Evolutionary conservation across 345 rosid genomes (phyloP), one percentile per base, ranked within the genome.

Genomic region (Limnanthes douglasii): DNA sequence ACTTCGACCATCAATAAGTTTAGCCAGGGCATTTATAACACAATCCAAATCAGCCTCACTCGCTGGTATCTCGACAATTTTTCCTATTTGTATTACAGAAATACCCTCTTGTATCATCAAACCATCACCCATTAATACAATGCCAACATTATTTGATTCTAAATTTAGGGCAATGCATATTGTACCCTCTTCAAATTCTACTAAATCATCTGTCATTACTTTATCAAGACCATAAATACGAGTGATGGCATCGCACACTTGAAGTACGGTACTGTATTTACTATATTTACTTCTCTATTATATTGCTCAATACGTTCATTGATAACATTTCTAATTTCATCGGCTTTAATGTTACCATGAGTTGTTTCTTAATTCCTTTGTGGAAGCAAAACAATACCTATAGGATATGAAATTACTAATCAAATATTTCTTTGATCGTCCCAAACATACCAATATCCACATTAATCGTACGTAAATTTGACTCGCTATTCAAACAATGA

Each of bases 121-220:
- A 43, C 26, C 23, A 41, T 30, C 47, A 31, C 47, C 47, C 47
- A 43, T 43, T 43, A 27, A 43, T 43, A 43, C 47, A 43, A 15
- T 36, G 17, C 47, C 37, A 28, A 28, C 32, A 28, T 28, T 28
- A 28, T 28, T 28, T 28, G 32, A 11, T 28, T 28, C 32, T 28
- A 11, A 28, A 3, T 28, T 28, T 3, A 10, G 3, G 43, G 32
- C 32, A 28, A 28, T 26, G 26, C 10, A 4, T 9, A 36, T 13
- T 12, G 18, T 47, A 37, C 15, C 30, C 28, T 36, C 29, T 47
- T 45, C 23, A 37, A 23, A 53, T 38, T 45, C 40, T 45, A 17
- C 20, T 35, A 43, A 26, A 27, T 43, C 21, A 27, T 37, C 8
- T 0, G 8, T 10, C 15, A 28, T 36, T 51, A 44, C 46, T 53